These are phyloP conservation scores for Astraeus odoratus DNA, from an alignment of 768 basidiomycete genomes.

Conservation along the genomic window DNA sequence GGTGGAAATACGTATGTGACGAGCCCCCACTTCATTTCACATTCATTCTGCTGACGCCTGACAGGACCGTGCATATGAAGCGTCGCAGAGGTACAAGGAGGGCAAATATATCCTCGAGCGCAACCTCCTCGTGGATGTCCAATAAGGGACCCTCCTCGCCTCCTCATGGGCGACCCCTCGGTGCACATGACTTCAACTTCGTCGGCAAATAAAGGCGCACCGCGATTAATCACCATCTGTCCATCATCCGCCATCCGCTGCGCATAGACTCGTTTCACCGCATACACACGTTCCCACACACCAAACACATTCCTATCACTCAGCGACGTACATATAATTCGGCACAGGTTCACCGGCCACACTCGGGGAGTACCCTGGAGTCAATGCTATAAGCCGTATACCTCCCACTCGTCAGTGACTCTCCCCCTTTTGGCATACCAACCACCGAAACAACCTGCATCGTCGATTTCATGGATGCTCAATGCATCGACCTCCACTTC, in stretches of 20 bases:
- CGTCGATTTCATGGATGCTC: conserved; percentile 7
- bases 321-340: background rate
- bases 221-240: background rate
- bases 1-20: conserved; percentile 91
- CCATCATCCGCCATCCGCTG: background rate
- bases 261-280: background rate
- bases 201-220: background rate
- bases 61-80: conserved; percentile 88
- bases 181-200: conserved; percentile 8
- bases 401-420: conserved; percentile 2
- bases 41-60: conserved; percentile 4
- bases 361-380: background rate
- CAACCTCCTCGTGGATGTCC: conserved; percentile 80
- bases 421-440: conserved; percentile 1
- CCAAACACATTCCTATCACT: background rate
- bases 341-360: background rate
- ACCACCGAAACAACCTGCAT: conserved; percentile 13
- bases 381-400: conserved; percentile 3
- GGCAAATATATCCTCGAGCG: conserved; percentile 97
- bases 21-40: background rate
- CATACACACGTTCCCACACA: background rate
- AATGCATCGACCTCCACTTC: conserved; percentile 3
- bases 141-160: conserved; percentile 36
- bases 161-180: conserved; percentile 2
- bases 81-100: conserved; percentile 95